These are phyloP conservation scores for Phaeodactylum tricornutum DNA, from an alignment of 108 stramenopile species.

Conservation along the genomic window DNA sequence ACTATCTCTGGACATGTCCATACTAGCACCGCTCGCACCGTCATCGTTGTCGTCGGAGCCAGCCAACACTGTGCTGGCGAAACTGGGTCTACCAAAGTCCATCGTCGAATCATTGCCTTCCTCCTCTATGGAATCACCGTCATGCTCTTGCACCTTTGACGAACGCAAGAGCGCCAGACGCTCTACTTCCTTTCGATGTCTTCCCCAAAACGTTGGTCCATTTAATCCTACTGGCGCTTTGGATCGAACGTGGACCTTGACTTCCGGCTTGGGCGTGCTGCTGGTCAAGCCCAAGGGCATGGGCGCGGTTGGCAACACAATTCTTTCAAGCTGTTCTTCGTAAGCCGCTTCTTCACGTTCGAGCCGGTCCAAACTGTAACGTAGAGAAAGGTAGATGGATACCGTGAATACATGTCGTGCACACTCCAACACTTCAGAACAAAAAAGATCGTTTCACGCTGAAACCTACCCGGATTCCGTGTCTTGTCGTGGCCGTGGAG, in stretches of 20 bases:
- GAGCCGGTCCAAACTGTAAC: background rate
- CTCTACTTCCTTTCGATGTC: background rate
- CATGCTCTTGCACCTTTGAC: too few species aligned
- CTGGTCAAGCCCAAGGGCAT: background rate
- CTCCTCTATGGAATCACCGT: too few species aligned
- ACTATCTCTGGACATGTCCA: too few species aligned
- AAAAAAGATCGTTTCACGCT: background rate
- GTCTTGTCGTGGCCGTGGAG: constrained; percentile 1
- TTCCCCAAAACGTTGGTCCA: background rate
- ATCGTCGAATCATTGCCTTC: too few species aligned
- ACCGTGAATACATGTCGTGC: background rate
- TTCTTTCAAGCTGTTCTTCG: background rate
- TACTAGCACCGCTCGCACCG: too few species aligned
- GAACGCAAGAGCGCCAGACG: too few species aligned
- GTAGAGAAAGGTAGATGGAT: background rate
- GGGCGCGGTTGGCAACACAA: constrained; percentile 4
- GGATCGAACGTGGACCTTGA: background rate
- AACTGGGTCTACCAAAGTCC: too few species aligned
- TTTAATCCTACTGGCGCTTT: background rate
- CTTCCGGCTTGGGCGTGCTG: background rate
- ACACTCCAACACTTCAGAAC: background rate
- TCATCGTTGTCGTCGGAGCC: too few species aligned
- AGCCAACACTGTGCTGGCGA: too few species aligned
- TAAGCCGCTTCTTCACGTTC: constrained; percentile 4
- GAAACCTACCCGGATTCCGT: background rate